phyloP scores from a whole-genome alignment of 164 flowering plant species.

The Annona cherimola region DNA sequence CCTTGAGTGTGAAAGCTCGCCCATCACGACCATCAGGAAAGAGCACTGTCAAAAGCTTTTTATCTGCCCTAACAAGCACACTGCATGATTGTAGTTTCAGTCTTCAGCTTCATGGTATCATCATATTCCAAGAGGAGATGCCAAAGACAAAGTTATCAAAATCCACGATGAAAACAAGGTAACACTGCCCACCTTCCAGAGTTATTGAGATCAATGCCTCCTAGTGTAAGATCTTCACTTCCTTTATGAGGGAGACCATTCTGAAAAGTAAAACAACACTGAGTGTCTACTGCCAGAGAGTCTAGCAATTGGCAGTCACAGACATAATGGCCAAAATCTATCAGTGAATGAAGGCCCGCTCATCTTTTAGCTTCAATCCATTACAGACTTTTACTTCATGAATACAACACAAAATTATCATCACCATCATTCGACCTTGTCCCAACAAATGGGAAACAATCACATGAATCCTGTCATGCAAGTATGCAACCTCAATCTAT shows the following conservation, averaged over 20 bases:
- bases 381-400: background rate
- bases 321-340: background rate
- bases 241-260: constrained; percentile 67
- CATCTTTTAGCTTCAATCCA: background rate
- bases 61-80: constrained; percentile 83
- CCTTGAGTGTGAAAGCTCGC: constrained; percentile 95
- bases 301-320: background rate
- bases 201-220: constrained; percentile 98
- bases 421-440: background rate
- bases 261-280: constrained; percentile 30
- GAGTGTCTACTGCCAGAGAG: background rate
- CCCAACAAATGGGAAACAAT: background rate
- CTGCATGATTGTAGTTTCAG: constrained; percentile 29
- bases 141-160: background rate
- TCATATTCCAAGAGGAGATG: background rate
- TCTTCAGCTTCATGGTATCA: background rate
- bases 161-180: constrained; percentile 8
- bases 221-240: constrained; percentile 86
- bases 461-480: background rate
- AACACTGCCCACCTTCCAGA: constrained; percentile 89
- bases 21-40: constrained; percentile 98
- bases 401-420: background rate
- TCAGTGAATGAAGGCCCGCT: background rate
- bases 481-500: too few species aligned
- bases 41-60: constrained; percentile 86